A percentile compares a stretch with the other conserved stretches of the same genome.
These are phyloP conservation scores for Diversispora epigaea DNA, from an alignment of 192 early-diverging fungal species.

Conservation along the genomic window DNA sequence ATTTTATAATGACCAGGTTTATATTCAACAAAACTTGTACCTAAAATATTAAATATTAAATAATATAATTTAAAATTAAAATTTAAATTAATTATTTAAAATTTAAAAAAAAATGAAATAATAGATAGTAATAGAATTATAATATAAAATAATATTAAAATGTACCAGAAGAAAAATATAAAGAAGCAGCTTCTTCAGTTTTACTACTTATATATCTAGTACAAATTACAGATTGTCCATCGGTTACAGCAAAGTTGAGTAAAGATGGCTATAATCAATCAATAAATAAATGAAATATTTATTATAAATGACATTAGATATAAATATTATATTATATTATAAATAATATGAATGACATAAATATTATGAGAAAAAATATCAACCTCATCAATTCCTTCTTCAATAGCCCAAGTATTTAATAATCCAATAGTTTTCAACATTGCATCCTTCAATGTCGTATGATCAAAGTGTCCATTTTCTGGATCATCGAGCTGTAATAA, in stretches of 20 bases:
- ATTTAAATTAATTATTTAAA: neutral
- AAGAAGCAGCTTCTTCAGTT: conserved; percentile 67
- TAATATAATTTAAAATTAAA: neutral
- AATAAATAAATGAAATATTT: neutral
- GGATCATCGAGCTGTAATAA: conserved; percentile 36
- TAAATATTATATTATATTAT: neutral
- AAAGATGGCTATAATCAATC: conserved; percentile 43
- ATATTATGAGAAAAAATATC: neutral
- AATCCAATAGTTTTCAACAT: conserved; percentile 76
- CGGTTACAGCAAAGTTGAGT: conserved; percentile 83
- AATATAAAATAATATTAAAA: neutral
- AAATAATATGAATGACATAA: neutral
- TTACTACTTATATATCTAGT: conserved; percentile 70
- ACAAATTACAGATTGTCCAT: conserved; percentile 74
- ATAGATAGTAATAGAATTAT: neutral
- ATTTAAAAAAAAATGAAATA: too few relatives aligned
- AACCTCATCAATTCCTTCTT: conserved; percentile 58
- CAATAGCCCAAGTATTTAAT: conserved; percentile 69
- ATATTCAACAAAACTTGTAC: conserved; percentile 67
- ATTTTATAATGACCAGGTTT: conserved; percentile 71
- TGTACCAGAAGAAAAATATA: conserved; percentile 71
- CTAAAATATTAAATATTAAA: neutral
- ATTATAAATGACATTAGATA: neutral
- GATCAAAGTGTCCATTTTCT: conserved; percentile 52
- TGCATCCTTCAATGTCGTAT: conserved; percentile 62